Base-by-base conservation (phyloP, 768 basidiomycete species). In the Termitomyces sp. region DNA sequence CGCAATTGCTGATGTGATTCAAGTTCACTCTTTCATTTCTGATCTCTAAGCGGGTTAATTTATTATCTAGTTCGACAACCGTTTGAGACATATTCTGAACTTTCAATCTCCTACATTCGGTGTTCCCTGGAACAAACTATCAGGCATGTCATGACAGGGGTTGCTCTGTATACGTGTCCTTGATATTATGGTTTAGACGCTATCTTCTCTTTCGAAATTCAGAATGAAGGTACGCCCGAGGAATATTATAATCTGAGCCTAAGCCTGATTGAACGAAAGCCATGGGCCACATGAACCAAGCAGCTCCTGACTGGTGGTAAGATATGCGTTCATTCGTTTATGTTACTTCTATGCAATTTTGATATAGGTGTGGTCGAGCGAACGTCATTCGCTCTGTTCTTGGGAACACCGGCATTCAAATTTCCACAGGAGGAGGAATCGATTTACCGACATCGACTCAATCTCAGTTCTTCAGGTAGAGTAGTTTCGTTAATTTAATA, bases 201-300 rank as follows among this genome's bases (percentile, higher is more conserved):
- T 26, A 68, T 68, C 22, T 68, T 68, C 52, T 55, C 67, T 5
- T 67, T 68, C 46, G 67, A 68, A 53, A 62, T 67, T 16, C 53
- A 68, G 51, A 68, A 68, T n/a, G 67, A 68, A 60, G 67, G 64
- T 55, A 43, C 18, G 43, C 26, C 14, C 26, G 9, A 22, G 26
- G 1, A 16, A 6, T 13, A 8, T 33, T 5, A 27, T 26, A n/a
- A 26, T 16, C 9, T 26, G 13, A 43, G 27, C 33, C 13, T 30
- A 2, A 39, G 14, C 9, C 10, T 34, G 0, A n/a, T 32, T 4
- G 9, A 42, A 40, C 32, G 20, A 49, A 40, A 64, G 64, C 53
- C 14, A 68, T 68, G 67, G 67, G 67, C 3, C 67, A 68, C 44
- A 68, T 68, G 67, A 61, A 67, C 36, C 67, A 68, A 40, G 64